A percentile compares a stretch with the other conserved stretches of the same genome.
Conservation (phyloP, 2,329 filamentous ascomycete species). For the Zymoseptoria crescenta region DNA sequence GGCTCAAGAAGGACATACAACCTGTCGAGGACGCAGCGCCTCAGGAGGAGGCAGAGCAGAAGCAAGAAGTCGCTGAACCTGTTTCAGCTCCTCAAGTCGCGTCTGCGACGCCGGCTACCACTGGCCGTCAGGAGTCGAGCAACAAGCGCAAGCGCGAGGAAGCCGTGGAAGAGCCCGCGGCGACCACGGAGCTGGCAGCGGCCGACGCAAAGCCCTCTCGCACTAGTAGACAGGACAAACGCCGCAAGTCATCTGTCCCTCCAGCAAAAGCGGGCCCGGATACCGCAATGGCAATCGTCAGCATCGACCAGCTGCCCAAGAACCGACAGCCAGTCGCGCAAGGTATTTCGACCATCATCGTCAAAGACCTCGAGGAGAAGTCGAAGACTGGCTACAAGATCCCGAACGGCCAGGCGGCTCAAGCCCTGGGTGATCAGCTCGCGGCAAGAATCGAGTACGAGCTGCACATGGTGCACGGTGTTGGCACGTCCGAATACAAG, state of each 20-base stretch:
- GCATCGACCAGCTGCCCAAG: constrained; percentile 49
- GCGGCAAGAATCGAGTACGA: constrained; percentile 74
- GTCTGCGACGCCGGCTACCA: constrained; percentile 1
- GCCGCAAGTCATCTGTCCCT: constrained; percentile 27
- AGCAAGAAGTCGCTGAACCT: constrained; percentile 1
- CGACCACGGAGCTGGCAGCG: constrained; percentile 6
- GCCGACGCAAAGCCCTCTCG: constrained; percentile 16
- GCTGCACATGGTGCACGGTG: constrained; percentile 48
- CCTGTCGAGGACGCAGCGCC: constrained; percentile 5
- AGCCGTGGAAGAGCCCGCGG: constrained; percentile 11
- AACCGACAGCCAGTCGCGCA: constrained; percentile 63
- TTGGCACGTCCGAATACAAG: constrained; percentile 46
- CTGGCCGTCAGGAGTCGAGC: constrained; percentile 11
- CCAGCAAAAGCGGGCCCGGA: constrained; percentile 16
- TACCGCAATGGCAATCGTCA: constrained; percentile 28
- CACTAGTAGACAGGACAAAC: constrained; percentile 26
- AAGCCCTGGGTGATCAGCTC: constrained; percentile 59
- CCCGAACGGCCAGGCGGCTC: constrained; percentile 55
- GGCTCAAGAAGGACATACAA: constrained; percentile 27
- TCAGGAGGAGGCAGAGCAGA: constrained; percentile 3
- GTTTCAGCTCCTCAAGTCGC: background rate
- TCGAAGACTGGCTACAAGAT: constrained; percentile 58
- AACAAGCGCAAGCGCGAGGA: constrained; percentile 30
- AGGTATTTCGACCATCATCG: constrained; percentile 62
- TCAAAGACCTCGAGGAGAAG: constrained; percentile 56